Base-by-base conservation (phyloP, 2,329 filamentous ascomycete genomes). In the Fusarium sororula region DNA sequence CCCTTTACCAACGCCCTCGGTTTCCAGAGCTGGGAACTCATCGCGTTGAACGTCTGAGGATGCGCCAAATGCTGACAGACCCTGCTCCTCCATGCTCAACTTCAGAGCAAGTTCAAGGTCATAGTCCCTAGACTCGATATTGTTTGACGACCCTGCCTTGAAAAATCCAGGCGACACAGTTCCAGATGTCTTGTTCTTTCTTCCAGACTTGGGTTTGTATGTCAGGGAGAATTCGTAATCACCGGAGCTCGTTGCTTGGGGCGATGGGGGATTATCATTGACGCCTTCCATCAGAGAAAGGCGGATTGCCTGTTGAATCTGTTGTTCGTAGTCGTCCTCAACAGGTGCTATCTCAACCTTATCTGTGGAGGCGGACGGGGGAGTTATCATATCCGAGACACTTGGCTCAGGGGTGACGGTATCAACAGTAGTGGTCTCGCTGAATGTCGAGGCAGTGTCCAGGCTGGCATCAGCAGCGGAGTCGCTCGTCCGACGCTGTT, bases 261-360 rank as follows among this genome's bases (percentile, higher is more conserved):
- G 85, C 7, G 86, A 87, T 48, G 85, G 82, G 4, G 82, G 84
- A 4, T 79, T 76, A 35, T 87, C 87, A 60, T 88, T 85, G 42
- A 85, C 84, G 11, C 85, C 85, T 72, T 92, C 90, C 58, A 91
- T 82, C 12, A 92, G 81, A 5, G 89, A 91, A 15, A 92, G 82
- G 0, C 90, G 87, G 44, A 92, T 89, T 3, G 90, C 90, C 60
- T 89, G 86, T 80, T 91, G 90, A 15, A 92, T 86, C 76, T 90
- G 88, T 57, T 86, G 85, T 77, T 92, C 90, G 68, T 89, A 90
- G 30, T 90, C 87, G 54, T 86, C 87, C 50, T 88, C 86, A 8
- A 38, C 57, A 11, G 48, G 68, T 3, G 24, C 48, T 24, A 51
- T 45, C n/a, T 50, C 59, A 53, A 54, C 30, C 30, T 65, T 58